Conservation (phyloP, 83 land plant genomes). For the Picea engelmannii region DNA sequence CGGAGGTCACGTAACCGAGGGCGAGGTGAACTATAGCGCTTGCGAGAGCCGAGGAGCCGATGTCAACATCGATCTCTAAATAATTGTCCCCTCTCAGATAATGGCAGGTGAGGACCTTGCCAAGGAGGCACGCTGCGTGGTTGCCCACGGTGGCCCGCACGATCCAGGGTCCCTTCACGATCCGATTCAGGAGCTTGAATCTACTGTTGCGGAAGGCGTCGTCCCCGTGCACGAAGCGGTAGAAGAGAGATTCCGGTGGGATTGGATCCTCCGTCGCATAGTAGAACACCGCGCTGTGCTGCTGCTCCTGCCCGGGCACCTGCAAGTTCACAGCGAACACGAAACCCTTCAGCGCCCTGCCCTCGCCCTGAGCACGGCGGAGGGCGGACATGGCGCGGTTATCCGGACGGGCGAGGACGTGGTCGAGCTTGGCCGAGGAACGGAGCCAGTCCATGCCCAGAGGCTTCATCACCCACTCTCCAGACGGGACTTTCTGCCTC, state of each 20-base stretch:
- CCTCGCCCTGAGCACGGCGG: constrained; percentile 31
- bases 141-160: constrained; percentile 15
- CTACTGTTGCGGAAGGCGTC: constrained; percentile 74
- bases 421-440: constrained; percentile 59
- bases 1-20: too few relatives aligned
- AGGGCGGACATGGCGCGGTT: constrained; percentile 63
- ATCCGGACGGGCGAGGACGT: constrained; percentile 72
- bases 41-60: too few relatives aligned
- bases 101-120: not conserved
- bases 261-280: constrained; percentile 73
- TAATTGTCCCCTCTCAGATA: too few relatives aligned
- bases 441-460: constrained; percentile 89
- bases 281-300: constrained; percentile 89
- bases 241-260: constrained; percentile 46
- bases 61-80: too few relatives aligned
- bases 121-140: constrained; percentile 41
- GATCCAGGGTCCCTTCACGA: constrained; percentile 56
- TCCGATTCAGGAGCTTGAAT: constrained; percentile 73
- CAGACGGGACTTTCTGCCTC: constrained; percentile 53
- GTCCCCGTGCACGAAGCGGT: constrained; percentile 78
- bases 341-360: constrained; percentile 45
- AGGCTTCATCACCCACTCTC: constrained; percentile 64
- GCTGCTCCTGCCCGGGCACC: too few relatives aligned
- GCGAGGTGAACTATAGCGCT: too few relatives aligned
- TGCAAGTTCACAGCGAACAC: too few relatives aligned